Percentiles rank a stretch among this genome's conserved stretches.
Conservation (phyloP, 441 rosid genomes). For the Isatis lusitanica region DNA sequence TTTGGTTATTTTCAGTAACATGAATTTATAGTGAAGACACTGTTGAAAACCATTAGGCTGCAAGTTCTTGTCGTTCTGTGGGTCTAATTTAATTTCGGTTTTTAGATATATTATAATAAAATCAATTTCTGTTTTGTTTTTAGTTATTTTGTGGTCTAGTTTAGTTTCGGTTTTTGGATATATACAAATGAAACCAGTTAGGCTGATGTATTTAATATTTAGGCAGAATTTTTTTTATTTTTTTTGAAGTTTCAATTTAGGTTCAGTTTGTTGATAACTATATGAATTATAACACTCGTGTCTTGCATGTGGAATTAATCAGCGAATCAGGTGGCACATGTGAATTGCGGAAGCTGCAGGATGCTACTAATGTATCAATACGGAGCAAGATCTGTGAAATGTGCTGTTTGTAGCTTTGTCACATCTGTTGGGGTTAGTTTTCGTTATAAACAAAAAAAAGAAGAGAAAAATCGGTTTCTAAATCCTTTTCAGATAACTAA, state of each 20-base stretch:
- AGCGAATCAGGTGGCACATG: conserved; percentile 98
- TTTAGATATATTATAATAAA: not conserved
- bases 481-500: not conserved
- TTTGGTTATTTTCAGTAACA: not conserved
- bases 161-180: not conserved
- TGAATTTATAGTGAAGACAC: not conserved
- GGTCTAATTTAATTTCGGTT: not conserved
- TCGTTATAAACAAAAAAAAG: not conserved
- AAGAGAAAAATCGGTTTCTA: not conserved
- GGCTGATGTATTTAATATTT: not conserved
- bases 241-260: not conserved
- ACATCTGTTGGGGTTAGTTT: conserved; percentile 81
- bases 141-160: not conserved
- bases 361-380: conserved; percentile 96
- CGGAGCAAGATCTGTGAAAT: conserved; percentile 93
- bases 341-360: conserved; percentile 92
- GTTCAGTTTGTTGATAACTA: not conserved
- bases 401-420: conserved; percentile 91
- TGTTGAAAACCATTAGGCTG: not conserved
- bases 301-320: conserved; percentile 35
- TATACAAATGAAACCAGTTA: not conserved
- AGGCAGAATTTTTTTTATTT: not conserved
- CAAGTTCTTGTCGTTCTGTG: not conserved
- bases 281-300: not conserved
- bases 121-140: not conserved